These are phyloP conservation scores for Brassica cretica DNA, from an alignment of 345 rosid species.

Conservation along the genomic window DNA sequence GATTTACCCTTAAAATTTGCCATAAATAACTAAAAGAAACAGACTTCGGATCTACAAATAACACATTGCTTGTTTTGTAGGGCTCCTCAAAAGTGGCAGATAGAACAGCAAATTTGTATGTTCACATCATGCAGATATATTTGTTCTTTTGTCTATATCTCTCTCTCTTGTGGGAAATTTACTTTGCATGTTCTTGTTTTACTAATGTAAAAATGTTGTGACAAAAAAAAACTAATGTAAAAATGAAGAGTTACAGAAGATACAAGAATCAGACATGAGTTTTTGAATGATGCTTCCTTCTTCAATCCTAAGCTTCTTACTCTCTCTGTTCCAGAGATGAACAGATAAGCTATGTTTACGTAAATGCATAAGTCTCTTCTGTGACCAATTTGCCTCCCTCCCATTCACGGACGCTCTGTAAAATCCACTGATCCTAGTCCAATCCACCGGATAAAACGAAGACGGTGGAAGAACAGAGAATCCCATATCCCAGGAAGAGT, in stretches of 20 bases:
- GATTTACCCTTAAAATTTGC: not conserved
- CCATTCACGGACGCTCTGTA: slow-evolving; percentile 48
- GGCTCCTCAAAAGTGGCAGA: slow-evolving; percentile 27
- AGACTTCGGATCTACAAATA: slow-evolving; percentile 6
- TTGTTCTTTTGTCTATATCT: slow-evolving; percentile 17
- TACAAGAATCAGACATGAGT: slow-evolving; percentile 55
- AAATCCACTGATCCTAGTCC: slow-evolving; percentile 62
- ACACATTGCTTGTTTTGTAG: slow-evolving; percentile 11
- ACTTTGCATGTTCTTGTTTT: slow-evolving; percentile 10
- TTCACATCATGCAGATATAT: not conserved
- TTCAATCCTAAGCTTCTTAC: slow-evolving; percentile 57
- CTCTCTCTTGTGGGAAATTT: not conserved
- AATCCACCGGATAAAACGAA: slow-evolving; percentile 84
- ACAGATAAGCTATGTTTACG: slow-evolving; percentile 53
- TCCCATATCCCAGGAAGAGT: slow-evolving; percentile 36
- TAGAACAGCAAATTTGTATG: slow-evolving; percentile 33
- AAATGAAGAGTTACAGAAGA: slow-evolving; percentile 65
- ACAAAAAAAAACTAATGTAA: slow-evolving; percentile 15
- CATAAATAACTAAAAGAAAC: not conserved
- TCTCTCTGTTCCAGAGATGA: slow-evolving; percentile 92
- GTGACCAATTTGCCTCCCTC: slow-evolving; percentile 53
- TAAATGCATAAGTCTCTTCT: slow-evolving; percentile 49
- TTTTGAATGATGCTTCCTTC: slow-evolving; percentile 64
- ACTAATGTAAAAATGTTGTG: slow-evolving; percentile 35
- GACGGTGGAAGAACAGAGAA: slow-evolving; percentile 72